Conservation (phyloP, 768 basidiomycete genomes). For the Trametes elegans region DNA sequence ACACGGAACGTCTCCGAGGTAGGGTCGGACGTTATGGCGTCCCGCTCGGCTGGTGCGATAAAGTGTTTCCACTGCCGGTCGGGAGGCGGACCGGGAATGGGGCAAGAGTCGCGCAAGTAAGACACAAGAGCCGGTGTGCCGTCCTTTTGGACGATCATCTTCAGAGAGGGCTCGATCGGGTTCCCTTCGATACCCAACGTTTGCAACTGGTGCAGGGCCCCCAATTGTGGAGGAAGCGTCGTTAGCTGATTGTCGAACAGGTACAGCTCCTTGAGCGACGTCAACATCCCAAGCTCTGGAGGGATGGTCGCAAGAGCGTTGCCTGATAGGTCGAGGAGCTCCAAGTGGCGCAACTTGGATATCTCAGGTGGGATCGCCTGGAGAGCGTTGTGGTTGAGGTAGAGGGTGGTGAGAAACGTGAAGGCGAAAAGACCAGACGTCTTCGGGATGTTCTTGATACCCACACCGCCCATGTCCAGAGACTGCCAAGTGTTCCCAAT, state of each 20-base stretch:
- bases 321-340: constrained; percentile 87
- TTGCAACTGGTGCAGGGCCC: constrained; percentile 87
- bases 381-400: constrained; percentile 94
- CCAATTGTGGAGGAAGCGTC: constrained; percentile 83
- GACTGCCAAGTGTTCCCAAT: constrained; percentile 84
- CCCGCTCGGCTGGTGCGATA: constrained; percentile 55
- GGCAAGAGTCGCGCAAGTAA: constrained; percentile 91
- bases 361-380: constrained; percentile 79
- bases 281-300: constrained; percentile 87
- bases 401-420: constrained; percentile 90
- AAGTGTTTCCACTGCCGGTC: constrained; percentile 74
- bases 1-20: constrained; percentile 75
- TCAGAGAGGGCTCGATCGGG: constrained; percentile 75
- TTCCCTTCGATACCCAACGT: constrained; percentile 98
- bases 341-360: constrained; percentile 78
- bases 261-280: constrained; percentile 85
- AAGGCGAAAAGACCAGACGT: constrained; percentile 77
- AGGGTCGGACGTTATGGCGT: constrained; percentile 58
- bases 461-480: constrained; percentile 94
- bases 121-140: constrained; percentile 89
- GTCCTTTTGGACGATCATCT: constrained; percentile 86
- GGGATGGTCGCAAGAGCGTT: constrained; percentile 80
- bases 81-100: constrained; percentile 77
- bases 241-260: constrained; percentile 94
- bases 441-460: constrained; percentile 85